phyloP scores from a whole-genome alignment of 73 alveolate species.

The Symbiodinium natans region DNA sequence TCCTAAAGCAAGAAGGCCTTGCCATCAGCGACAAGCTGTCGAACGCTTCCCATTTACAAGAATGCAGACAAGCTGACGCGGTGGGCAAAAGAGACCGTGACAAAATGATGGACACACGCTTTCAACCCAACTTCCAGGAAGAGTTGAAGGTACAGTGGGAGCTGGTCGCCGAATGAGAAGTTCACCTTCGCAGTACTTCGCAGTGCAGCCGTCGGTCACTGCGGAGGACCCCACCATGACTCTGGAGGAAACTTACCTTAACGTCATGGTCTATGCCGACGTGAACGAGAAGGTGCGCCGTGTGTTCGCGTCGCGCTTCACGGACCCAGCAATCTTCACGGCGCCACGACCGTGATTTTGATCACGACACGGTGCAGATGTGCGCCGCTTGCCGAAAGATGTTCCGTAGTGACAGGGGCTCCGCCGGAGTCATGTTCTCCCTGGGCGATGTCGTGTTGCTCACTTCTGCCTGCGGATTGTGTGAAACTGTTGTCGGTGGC shows the following conservation, averaged over 20 bases:
- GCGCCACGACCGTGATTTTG: constrained; percentile 83
- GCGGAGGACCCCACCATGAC: constrained; percentile 94
- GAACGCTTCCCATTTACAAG: constrained; percentile 60
- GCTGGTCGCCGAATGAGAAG: constrained; percentile 80
- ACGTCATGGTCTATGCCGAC: constrained; percentile 93
- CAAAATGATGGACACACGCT: constrained; percentile 90
- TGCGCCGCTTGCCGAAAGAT: constrained; percentile 92
- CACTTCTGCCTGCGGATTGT: constrained; percentile 84
- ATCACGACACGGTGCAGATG: constrained; percentile 89
- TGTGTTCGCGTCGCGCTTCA: constrained; percentile 81
- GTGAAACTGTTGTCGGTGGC: constrained; percentile 92
- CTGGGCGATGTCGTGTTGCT: constrained; percentile 92
- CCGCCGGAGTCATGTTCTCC: constrained; percentile 93
- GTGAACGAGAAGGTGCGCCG: constrained; percentile 75
- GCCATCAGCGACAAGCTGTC: constrained; percentile 68
- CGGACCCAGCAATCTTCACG: constrained; percentile 93
- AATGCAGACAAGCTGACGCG: constrained; percentile 71
- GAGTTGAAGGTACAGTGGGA: constrained; percentile 90
- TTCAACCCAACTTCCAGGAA: constrained; percentile 51
- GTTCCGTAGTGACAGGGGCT: constrained; percentile 94
- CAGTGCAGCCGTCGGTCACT: constrained; percentile 84
- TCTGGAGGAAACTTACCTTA: constrained; percentile 92
- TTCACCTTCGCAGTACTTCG: constrained; percentile 93
- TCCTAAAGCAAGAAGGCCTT: constrained; percentile 79
- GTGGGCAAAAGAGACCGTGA: constrained; percentile 73